Percentiles rank a stretch among this genome's conserved stretches.
phyloP scores from a whole-genome alignment of 306 rosid genomes.

The Alnus rubra region DNA sequence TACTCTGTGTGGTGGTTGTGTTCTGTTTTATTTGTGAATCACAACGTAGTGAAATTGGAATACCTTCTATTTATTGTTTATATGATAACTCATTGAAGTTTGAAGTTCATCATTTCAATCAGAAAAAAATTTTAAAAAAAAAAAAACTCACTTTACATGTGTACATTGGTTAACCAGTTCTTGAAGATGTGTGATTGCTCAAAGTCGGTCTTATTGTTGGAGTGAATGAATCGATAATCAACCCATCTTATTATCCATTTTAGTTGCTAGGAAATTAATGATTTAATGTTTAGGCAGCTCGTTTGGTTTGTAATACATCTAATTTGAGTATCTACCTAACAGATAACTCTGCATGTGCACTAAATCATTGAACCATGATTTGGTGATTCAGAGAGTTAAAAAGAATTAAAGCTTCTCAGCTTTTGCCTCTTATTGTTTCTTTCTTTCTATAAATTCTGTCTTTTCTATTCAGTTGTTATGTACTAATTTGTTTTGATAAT shows the following conservation, averaged over 20 bases:
- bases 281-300: neutral
- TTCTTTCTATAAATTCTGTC: neutral
- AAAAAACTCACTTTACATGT: too few relatives aligned
- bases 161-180: neutral
- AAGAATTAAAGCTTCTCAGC: neutral
- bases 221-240: neutral
- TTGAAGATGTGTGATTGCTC: neutral
- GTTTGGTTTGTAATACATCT: neutral
- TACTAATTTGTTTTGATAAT: conserved; percentile 12
- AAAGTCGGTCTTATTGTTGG: neutral
- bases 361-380: neutral
- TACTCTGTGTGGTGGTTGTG: neutral
- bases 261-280: neutral
- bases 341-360: neutral
- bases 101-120: neutral
- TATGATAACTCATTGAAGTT: neutral
- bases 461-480: neutral
- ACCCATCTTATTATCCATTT: neutral
- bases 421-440: neutral
- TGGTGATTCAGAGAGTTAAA: conserved; percentile 2
- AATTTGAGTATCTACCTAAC: neutral
- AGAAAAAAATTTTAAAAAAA: too few relatives aligned
- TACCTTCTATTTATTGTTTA: neutral
- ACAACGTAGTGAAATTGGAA: neutral
- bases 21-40: neutral